Conservation (phyloP, 1,284 basidiomycete genomes). For the Somion occarium region DNA sequence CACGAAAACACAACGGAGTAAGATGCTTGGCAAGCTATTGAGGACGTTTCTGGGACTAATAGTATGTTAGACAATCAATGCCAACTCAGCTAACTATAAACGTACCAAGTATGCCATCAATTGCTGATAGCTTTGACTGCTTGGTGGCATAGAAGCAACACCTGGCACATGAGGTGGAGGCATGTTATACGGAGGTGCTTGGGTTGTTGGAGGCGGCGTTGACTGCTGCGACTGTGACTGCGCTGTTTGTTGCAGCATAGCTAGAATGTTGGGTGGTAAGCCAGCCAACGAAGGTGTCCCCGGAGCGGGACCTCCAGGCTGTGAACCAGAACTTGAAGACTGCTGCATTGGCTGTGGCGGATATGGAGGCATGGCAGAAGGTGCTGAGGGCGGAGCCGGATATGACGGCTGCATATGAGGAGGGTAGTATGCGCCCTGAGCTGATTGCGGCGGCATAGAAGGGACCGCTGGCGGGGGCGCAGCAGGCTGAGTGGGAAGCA, state of each 20-base stretch:
- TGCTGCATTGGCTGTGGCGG: slow-evolving; percentile 1
- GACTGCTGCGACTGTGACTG: slow-evolving; percentile 11
- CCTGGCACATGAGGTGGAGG: slow-evolving; percentile 23
- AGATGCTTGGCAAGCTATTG: too few species aligned
- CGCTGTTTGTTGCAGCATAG: slow-evolving; percentile 23
- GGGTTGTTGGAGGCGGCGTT: slow-evolving; percentile 5
- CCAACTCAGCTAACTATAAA: too few species aligned
- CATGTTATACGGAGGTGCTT: slow-evolving; percentile 15
- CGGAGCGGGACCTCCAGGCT: slow-evolving; percentile 1
- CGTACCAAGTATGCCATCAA: slow-evolving; percentile 29
- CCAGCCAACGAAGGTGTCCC: slow-evolving; percentile 13
- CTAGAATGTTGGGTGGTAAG: slow-evolving; percentile 26
- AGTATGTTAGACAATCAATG: too few species aligned
- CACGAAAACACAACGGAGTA: too few species aligned
- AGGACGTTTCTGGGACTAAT: too few species aligned
- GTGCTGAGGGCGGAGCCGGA: slow-evolving; percentile 1
- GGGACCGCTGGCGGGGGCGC: slow-evolving; percentile 5
- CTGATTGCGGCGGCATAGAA: slow-evolving; percentile 3
- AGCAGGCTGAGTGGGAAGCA: slow-evolving; percentile 15
- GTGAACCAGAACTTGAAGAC: background rate
- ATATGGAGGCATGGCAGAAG: slow-evolving; percentile 1
- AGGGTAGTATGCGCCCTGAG: background rate
- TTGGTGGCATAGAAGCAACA: slow-evolving; percentile 17
- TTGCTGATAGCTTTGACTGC: slow-evolving; percentile 22
- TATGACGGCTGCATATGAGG: slow-evolving; percentile 5